Conservation (phyloP, 345 rosid species). For the Barbarea vulgaris region DNA sequence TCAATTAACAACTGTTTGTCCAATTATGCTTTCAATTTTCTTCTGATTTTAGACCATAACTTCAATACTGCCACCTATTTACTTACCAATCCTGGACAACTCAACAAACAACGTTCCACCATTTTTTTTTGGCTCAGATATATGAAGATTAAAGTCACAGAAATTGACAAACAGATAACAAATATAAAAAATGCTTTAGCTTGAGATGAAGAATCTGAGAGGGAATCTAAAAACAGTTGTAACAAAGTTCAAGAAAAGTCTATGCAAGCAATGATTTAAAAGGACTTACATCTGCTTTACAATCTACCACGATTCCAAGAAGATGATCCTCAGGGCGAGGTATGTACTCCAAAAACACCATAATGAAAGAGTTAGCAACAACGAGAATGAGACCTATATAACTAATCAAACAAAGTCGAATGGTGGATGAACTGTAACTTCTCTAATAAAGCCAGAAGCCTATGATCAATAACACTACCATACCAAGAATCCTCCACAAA, state of each 20-base stretch:
- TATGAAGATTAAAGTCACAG: background rate
- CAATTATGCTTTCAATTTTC: background rate
- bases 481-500: too few species aligned
- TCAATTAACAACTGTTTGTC: background rate
- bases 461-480: too few species aligned
- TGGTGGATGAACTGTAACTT: too few species aligned
- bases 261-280: conserved; percentile 11
- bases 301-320: conserved; percentile 85
- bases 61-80: background rate
- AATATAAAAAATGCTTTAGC: background rate
- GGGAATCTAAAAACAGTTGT: background rate
- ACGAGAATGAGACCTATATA: conserved; percentile 3
- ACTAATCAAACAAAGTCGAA: conserved; percentile 1
- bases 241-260: background rate
- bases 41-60: background rate
- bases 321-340: conserved; percentile 69
- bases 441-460: too few species aligned
- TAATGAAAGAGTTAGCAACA: conserved; percentile 24
- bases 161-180: background rate
- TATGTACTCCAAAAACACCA: conserved; percentile 59
- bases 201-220: background rate
- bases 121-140: background rate
- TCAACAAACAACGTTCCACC: background rate
- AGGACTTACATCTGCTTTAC: conserved; percentile 71
- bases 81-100: background rate